These are phyloP conservation scores for Solanum pimpinellifolium DNA, from an alignment of 257 asterid genomes.

Conservation along the genomic window DNA sequence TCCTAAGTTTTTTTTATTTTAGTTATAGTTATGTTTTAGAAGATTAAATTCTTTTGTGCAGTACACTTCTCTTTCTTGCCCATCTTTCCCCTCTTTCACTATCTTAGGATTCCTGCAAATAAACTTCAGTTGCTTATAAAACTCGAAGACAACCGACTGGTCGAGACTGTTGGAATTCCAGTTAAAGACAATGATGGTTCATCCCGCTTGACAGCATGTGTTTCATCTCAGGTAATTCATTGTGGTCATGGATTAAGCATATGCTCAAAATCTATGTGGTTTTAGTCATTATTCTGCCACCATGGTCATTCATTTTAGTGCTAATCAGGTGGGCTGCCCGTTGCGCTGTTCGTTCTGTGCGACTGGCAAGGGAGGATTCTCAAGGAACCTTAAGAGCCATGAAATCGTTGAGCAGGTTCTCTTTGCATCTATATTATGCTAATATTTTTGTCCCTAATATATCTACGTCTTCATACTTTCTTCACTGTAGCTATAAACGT, in stretches of 20 bases:
- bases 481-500: neutral
- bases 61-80: neutral
- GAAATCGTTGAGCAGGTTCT: conserved; percentile 92
- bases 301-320: neutral
- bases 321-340: conserved; percentile 82
- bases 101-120: neutral
- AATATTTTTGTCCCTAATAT: neutral
- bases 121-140: conserved; percentile 60
- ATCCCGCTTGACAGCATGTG: conserved; percentile 84
- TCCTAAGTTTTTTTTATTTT: neutral
- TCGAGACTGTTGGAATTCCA: conserved; percentile 97
- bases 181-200: conserved; percentile 62
- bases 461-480: neutral
- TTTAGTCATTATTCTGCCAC: neutral
- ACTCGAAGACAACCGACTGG: conserved; percentile 73
- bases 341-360: conserved; percentile 93
- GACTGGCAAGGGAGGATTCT: conserved; percentile 91
- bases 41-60: neutral
- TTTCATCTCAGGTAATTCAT: conserved; percentile 75
- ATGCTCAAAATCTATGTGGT: neutral
- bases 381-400: conserved; percentile 87
- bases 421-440: neutral
- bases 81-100: neutral
- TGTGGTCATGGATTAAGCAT: neutral
- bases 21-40: neutral